Conservation (phyloP, 1,139 yeast genomes). For the Pichiaceae sp. region DNA sequence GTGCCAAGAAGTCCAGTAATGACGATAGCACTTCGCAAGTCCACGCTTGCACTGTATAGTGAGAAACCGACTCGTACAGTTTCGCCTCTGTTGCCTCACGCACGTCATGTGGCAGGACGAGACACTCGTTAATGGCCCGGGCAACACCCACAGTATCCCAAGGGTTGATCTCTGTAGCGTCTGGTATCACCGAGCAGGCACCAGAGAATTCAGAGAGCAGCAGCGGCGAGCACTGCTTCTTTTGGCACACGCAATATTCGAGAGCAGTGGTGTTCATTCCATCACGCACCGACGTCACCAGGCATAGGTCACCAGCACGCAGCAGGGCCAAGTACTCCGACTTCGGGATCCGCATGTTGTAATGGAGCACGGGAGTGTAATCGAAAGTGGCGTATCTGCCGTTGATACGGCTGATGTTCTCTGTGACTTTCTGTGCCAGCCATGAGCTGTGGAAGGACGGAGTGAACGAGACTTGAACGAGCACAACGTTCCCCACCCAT, state of each 20-base stretch:
- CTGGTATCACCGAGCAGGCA: conserved; percentile 69
- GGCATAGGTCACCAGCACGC: conserved; percentile 82
- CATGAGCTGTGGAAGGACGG: conserved; percentile 49
- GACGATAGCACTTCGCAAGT: conserved; percentile 52
- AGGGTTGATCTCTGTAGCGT: conserved; percentile 85
- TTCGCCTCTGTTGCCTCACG: conserved; percentile 38
- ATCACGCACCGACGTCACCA: conserved; percentile 86
- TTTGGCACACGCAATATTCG: conserved; percentile 87
- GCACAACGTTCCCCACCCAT: conserved; percentile 79
- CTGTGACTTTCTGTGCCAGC: conserved; percentile 70
- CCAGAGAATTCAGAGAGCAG: conserved; percentile 92
- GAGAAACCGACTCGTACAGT: conserved; percentile 56
- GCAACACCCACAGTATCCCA: conserved; percentile 97
- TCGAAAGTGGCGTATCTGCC: conserved; percentile 75
- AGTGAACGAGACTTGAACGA: conserved; percentile 89
- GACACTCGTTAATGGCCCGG: conserved; percentile 64
- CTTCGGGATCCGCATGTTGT: conserved; percentile 79
- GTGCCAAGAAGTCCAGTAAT: conserved; percentile 29
- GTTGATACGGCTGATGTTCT: conserved; percentile 70
- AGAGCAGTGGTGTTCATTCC: conserved; percentile 95
- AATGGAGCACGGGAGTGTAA: conserved; percentile 81
- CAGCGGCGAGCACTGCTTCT: conserved; percentile 62
- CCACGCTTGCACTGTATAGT: conserved; percentile 79
- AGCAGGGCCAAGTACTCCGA: conserved; percentile 85
- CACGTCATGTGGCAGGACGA: conserved; percentile 39